These are phyloP conservation scores for Phytopythium vexans DNA, from an alignment of 352 stramenopile species.

Conservation along the genomic window DNA sequence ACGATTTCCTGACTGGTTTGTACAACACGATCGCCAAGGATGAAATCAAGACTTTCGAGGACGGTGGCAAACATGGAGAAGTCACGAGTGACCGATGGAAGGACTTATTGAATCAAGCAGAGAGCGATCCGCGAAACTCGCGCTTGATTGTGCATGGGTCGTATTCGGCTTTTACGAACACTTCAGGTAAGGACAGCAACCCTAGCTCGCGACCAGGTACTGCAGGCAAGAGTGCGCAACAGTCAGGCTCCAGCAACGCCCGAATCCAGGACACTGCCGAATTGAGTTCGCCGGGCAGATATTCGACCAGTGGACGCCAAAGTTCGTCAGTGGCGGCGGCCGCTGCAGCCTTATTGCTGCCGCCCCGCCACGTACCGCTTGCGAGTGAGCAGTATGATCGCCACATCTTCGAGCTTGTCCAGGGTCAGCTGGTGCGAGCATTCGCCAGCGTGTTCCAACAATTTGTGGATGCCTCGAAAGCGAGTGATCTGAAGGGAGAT, in stretches of 20 bases:
- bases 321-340: too few relatives aligned
- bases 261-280: too few relatives aligned
- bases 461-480: constrained; percentile 58
- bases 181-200: too few relatives aligned
- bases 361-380: neutral
- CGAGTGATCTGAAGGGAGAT: constrained; percentile 28
- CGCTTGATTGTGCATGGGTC: constrained; percentile 57
- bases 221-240: too few relatives aligned
- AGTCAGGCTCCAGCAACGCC: too few relatives aligned
- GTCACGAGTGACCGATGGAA: constrained; percentile 80
- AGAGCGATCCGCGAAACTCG: constrained; percentile 57
- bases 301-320: too few relatives aligned
- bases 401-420: constrained; percentile 68
- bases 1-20: constrained; percentile 71
- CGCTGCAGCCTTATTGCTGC: too few relatives aligned
- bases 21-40: constrained; percentile 72
- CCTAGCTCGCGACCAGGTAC: too few relatives aligned
- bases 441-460: constrained; percentile 76
- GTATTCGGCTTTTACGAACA: constrained; percentile 5
- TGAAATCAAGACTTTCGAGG: constrained; percentile 82
- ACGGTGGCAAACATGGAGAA: constrained; percentile 72
- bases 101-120: constrained; percentile 69
- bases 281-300: too few relatives aligned
- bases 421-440: constrained; percentile 41
- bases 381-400: constrained; percentile 54